A percentile compares a stretch with the other conserved stretches of the same genome.
Evolutionary conservation across 495 filamentous ascomycete species (phyloP).

Genomic region (Aspergillus ostianus): DNA sequence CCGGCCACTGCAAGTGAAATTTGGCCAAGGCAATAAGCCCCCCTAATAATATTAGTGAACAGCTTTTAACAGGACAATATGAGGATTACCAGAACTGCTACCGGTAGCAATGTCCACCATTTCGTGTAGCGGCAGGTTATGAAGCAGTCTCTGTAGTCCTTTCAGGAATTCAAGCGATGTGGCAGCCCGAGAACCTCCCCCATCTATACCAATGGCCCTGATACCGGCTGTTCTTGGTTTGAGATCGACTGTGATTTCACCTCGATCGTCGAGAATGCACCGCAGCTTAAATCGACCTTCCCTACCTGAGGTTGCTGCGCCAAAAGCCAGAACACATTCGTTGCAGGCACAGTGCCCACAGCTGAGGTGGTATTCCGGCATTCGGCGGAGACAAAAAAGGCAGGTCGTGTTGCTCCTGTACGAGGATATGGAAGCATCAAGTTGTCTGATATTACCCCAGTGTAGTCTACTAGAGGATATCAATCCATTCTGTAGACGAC

Average conservation of each 20-base stretch:
- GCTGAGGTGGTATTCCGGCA: constrained; percentile 27
- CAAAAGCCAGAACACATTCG: constrained; percentile 21
- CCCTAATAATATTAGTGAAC: constrained; percentile 10
- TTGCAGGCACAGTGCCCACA: constrained; percentile 33
- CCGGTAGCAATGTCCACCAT: constrained; percentile 30
- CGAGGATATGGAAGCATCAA: constrained; percentile 9
- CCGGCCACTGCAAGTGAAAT: constrained; percentile 24
- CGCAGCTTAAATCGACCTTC: constrained; percentile 16
- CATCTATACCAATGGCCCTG: constrained; percentile 31
- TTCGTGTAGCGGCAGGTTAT: constrained; percentile 20
- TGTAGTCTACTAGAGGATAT: constrained; percentile 10
- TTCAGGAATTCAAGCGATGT: constrained; percentile 29
- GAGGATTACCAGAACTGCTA: constrained; percentile 21
- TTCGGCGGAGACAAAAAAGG: constrained; percentile 22
- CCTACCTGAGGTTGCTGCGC: constrained; percentile 4
- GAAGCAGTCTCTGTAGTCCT: constrained; percentile 24
- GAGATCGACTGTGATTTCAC: constrained; percentile 15
- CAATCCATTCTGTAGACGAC: constrained; percentile 10
- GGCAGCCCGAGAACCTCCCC: constrained; percentile 28
- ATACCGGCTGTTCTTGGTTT: constrained; percentile 32
- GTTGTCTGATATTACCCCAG: constrained; percentile 2
- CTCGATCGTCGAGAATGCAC: constrained; percentile 18
- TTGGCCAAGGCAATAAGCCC: constrained; percentile 29
- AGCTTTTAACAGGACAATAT: too few species aligned
- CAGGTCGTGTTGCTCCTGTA: constrained; percentile 18